phyloP scores from a whole-genome alignment of 1,284 basidiomycete species.

The Laetiporus sulphureus region DNA sequence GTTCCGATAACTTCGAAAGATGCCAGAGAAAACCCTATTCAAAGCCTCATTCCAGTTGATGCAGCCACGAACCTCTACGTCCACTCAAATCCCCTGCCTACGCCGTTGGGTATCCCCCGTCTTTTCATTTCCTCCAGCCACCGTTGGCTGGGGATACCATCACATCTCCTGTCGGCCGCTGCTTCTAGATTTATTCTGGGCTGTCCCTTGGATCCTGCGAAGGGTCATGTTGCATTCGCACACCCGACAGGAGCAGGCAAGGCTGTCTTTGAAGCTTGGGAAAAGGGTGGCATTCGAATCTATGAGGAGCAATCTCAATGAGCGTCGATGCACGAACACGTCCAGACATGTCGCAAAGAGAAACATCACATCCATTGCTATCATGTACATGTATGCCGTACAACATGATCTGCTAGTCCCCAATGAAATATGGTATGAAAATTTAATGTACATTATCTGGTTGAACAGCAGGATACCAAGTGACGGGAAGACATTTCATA shows the following conservation, averaged over 20 bases:
- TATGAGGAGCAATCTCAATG: too few relatives aligned
- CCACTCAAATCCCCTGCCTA: conserved; percentile 59
- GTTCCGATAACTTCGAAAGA: too few relatives aligned
- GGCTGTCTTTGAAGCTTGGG: conserved; percentile 69
- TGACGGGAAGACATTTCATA: too few relatives aligned
- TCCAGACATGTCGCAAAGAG: too few relatives aligned
- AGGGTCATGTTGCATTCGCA: conserved; percentile 74
- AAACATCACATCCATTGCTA: too few relatives aligned
- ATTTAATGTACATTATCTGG: too few relatives aligned
- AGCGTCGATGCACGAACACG: too few relatives aligned
- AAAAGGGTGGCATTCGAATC: conserved; percentile 60
- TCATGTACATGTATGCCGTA: too few relatives aligned
- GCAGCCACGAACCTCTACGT: conserved; percentile 54
- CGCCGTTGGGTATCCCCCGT: conserved; percentile 71
- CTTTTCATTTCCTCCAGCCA: conserved; percentile 67
- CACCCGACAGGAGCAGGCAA: conserved; percentile 72
- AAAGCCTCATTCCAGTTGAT: conserved; percentile 53
- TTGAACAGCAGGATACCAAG: too few relatives aligned
- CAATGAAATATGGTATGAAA: too few relatives aligned
- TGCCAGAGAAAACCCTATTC: too few relatives aligned
- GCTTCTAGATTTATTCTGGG: conserved; percentile 69
- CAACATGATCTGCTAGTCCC: too few relatives aligned
- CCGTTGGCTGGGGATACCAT: conserved; percentile 67
- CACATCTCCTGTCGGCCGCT: conserved; percentile 52
- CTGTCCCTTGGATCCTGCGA: conserved; percentile 57